These are phyloP conservation scores for Oryza brachyantha DNA, from an alignment of 176 grass and related monocot genomes.

Conservation along the genomic window DNA sequence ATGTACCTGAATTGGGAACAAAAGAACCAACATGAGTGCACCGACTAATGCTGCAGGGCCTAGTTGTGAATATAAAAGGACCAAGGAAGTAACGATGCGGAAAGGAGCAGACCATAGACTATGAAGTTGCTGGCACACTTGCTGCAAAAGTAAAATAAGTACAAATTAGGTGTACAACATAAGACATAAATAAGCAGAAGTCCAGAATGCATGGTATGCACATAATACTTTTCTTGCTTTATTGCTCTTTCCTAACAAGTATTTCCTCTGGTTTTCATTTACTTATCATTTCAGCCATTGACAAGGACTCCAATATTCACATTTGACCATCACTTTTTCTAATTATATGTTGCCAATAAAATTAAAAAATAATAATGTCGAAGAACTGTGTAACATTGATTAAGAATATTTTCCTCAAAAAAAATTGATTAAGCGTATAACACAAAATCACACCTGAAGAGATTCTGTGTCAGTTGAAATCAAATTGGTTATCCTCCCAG, in stretches of 20 bases:
- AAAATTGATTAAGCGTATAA: neutral
- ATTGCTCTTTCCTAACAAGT: neutral
- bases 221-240: conserved; percentile 1
- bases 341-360: neutral
- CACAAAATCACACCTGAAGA: conserved; percentile 71
- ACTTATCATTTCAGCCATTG: neutral
- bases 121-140: conserved; percentile 97
- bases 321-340: neutral
- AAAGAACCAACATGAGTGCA: conserved; percentile 77
- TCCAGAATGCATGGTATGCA: conserved; percentile 5
- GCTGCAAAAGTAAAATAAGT: conserved; percentile 57
- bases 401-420: no score
- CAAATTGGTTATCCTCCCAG: conserved; percentile 97
- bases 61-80: conserved; percentile 79
- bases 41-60: conserved; percentile 80
- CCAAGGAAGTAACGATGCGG: conserved; percentile 76
- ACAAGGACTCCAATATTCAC: neutral
- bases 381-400: neutral
- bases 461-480: conserved; percentile 95
- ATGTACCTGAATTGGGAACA: conserved; percentile 90
- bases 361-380: neutral
- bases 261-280: neutral
- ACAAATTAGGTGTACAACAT: conserved; percentile 15
- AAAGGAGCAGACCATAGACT: conserved; percentile 99
- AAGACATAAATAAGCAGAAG: conserved; percentile 1